Evolutionary conservation across 2,329 filamentous ascomycete species (phyloP), one percentile per base, ranked within the genome.

Genomic region (Metarhizium rileyi): DNA sequence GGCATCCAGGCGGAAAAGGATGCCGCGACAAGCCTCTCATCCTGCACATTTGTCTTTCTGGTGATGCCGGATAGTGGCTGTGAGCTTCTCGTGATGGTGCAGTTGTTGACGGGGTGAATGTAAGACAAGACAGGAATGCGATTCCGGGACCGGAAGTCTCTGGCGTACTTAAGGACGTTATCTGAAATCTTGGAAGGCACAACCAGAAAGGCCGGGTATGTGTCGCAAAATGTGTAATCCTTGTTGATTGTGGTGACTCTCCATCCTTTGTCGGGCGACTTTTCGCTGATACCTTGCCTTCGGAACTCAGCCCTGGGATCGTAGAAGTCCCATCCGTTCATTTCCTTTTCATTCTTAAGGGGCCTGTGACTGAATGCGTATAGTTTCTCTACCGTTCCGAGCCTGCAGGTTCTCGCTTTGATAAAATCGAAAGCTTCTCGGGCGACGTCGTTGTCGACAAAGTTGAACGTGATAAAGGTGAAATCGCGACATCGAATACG

Each of bases 61-160:
- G 86, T 81, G 23, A 97, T 80, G 14, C 93, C 93, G 2, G 91
- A 86, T 50, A 91, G 74, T 0, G 93, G 93, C 64, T 98, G 93
- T 3, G 91, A 95, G 62, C 90, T 95, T 63, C 93, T 80, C 2
- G 91, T 96, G 55, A 98, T 95, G 23, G 90, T 93, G 66, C 93
- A 97, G 64, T 95, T 95, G 65, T 97, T 98, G 59, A 96, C 76
- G 0, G 89, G 88, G 66, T 98, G 93, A n/a, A 96, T 80, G 66
- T 98, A 98, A 22, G 90, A 90, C 36, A 98, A 72, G 3, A 84
- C 86, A 2, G 93, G 93, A 65, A 98, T 90, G 52, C 93, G 84
- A 55, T 85, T 83, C 52, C 90, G 81, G 1, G 93, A 97, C 47
- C 93, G 86, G 68, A 95, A 97, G 54, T 83, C 80, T 52, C 84